A percentile compares a stretch with the other conserved stretches of the same genome.
Evolutionary conservation across 345 rosid genomes (phyloP).

Genomic region (Triadica sebifera): DNA sequence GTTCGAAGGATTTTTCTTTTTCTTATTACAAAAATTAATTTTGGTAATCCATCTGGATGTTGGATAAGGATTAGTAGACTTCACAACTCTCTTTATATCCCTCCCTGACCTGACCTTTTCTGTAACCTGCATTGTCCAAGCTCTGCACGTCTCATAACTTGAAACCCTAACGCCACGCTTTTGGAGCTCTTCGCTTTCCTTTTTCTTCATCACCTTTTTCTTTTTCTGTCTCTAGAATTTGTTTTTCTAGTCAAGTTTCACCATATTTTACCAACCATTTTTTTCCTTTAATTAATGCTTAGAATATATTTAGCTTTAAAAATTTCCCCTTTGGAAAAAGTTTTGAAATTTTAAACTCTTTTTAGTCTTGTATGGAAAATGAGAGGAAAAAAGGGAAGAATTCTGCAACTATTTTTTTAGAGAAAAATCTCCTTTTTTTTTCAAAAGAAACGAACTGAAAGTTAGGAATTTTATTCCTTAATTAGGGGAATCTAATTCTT

Average conservation of each 20-base stretch:
- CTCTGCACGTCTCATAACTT: background rate
- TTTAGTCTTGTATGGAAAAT: background rate
- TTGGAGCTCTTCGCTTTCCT: constrained; percentile 4
- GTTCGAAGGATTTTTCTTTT: background rate
- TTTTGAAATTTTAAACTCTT: background rate
- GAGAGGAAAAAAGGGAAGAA: background rate
- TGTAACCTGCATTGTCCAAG: constrained; percentile 30
- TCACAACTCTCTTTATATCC: constrained; percentile 19
- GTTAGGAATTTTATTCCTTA: constrained; percentile 2
- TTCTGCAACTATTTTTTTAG: too few species aligned
- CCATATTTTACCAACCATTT: background rate
- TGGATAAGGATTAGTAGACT: constrained; percentile 18
- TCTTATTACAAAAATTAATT: background rate
- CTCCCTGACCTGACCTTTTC: constrained; percentile 8
- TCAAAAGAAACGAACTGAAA: background rate
- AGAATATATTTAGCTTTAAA: background rate
- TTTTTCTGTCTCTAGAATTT: background rate
- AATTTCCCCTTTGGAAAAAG: background rate
- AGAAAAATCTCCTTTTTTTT: background rate
- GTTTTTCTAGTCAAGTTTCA: constrained; percentile 21
- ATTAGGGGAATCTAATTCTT: background rate
- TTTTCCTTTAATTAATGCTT: background rate
- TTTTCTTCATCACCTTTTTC: background rate
- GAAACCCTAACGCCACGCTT: constrained; percentile 32
- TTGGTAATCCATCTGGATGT: constrained; percentile 9